A percentile compares a stretch with the other conserved stretches of the same genome.
These are phyloP conservation scores for Xanthoparmelia taractica DNA, from an alignment of 495 filamentous ascomycete genomes.

Conservation along the genomic window DNA sequence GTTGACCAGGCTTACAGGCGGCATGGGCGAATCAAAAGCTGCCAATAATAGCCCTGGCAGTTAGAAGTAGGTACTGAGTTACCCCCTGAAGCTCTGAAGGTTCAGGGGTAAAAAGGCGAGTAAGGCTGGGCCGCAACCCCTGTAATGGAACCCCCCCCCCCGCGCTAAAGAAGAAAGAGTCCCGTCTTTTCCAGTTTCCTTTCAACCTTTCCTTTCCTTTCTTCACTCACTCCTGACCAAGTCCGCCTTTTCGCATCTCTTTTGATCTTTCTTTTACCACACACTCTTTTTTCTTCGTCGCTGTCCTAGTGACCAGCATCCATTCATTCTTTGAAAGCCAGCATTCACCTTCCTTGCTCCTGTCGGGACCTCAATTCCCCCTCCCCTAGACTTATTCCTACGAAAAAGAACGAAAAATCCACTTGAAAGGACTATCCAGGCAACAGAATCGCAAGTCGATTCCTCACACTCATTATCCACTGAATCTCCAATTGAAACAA, in stretches of 20 bases:
- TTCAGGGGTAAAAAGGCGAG: too few relatives aligned
- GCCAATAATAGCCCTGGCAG: too few relatives aligned
- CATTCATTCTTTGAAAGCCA: conserved; percentile 18
- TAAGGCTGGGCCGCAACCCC: conserved; percentile 1
- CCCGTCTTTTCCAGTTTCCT: not conserved
- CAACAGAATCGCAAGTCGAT: conserved; percentile 15
- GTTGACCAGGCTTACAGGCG: too few relatives aligned
- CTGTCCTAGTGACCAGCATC: conserved; percentile 23
- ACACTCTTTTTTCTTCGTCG: conserved; percentile 4
- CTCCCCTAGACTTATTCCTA: not conserved
- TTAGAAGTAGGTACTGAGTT: too few relatives aligned
- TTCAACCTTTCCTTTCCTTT: not conserved
- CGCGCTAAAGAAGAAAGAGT: too few relatives aligned
- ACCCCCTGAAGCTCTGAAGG: too few relatives aligned
- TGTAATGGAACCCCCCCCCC: not conserved
- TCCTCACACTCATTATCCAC: conserved; percentile 12
- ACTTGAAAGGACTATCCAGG: not conserved
- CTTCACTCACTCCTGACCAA: conserved; percentile 2
- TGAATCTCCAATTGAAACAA: not conserved
- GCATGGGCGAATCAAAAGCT: too few relatives aligned
- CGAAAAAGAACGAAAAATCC: not conserved
- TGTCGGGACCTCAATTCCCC: not conserved
- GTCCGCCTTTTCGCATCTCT: conserved; percentile 1
- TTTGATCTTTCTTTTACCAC: not conserved
- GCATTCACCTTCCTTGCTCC: conserved; percentile 11